Conservation (phyloP, 148 eudicot genomes). For the Arbutus unedo region DNA sequence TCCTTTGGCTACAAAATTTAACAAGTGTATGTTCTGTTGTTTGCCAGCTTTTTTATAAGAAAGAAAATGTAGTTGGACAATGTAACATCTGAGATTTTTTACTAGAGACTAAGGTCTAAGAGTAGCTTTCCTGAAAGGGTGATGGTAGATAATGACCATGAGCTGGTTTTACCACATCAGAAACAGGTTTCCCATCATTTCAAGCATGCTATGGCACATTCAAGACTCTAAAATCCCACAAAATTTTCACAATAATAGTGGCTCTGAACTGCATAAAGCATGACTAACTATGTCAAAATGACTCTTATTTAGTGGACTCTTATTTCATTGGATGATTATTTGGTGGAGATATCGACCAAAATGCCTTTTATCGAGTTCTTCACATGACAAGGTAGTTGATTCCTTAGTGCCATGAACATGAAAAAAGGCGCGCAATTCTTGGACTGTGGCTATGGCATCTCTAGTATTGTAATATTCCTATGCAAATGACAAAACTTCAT, state of each 20-base stretch:
- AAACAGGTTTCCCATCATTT: background rate
- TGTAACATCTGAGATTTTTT: background rate
- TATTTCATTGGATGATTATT: background rate
- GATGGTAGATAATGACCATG: constrained; percentile 3
- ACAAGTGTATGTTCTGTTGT: background rate
- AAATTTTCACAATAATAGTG: background rate
- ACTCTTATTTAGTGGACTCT: background rate
- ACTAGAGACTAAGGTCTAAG: background rate
- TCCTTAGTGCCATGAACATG: background rate
- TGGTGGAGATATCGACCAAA: background rate
- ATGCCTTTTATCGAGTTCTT: background rate
- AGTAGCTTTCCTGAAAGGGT: background rate
- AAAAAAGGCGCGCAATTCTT: background rate
- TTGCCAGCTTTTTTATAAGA: background rate
- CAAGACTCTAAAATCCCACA: background rate
- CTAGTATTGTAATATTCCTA: background rate
- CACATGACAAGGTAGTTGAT: background rate
- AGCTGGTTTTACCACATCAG: constrained; percentile 9
- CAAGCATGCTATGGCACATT: background rate
- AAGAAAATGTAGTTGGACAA: background rate
- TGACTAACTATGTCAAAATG: background rate
- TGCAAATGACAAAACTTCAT: background rate
- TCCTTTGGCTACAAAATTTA: background rate
- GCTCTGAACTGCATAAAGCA: background rate
- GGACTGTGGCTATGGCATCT: background rate